Evolutionary conservation across 306 rosid species (phyloP), one percentile per base, ranked within the genome.

Genomic region (Dalbergia oliveri): DNA sequence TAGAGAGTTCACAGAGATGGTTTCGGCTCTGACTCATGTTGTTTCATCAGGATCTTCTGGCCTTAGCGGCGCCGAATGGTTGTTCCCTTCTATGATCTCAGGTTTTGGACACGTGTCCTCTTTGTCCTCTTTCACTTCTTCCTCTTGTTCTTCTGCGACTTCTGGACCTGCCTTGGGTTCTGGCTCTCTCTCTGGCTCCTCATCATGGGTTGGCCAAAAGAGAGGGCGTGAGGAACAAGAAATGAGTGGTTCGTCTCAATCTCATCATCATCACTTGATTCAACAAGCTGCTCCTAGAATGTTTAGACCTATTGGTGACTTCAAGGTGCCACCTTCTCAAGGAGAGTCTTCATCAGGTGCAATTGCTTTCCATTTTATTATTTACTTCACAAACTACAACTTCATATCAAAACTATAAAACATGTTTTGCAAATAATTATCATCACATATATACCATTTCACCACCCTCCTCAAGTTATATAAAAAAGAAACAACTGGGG

Each of bases 141-240:
- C 76, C 34, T 15, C 49, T 9, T 8, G 75, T 37, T 31, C 69
- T 14, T 15, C 56, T 64, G 89, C 31, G 5, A 13, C 63, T 82
- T 63, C 84, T 37, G 75, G 73, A 10, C 41, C 83, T 80, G 82
- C 45, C 56, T 73, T 61, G 34, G 72, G 35, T 8, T 76, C 79
- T 78, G 66, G 8, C 9, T 53, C 59, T n/a, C 6, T 4, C 50
- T 44, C 50, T 44, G 50, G 9, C 21, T 53, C 59, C 59, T 53
- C 60, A 5, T 54, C 60, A 8, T 78, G 83, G 88, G 66, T 50
- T 80, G 93, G 98, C 0, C 90, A 90, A 1, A 94, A 94, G 66
- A 82, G 98, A 88, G 80, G 87, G 18, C 92, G 97, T 44, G 90
- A 91, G 53, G 86, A 90, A 77, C 85, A 90, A 75, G 84, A 90